Evolutionary conservation across 768 basidiomycete genomes (phyloP), one percentile per base, ranked within the genome.

Genomic region (Pisolithus sp.): DNA sequence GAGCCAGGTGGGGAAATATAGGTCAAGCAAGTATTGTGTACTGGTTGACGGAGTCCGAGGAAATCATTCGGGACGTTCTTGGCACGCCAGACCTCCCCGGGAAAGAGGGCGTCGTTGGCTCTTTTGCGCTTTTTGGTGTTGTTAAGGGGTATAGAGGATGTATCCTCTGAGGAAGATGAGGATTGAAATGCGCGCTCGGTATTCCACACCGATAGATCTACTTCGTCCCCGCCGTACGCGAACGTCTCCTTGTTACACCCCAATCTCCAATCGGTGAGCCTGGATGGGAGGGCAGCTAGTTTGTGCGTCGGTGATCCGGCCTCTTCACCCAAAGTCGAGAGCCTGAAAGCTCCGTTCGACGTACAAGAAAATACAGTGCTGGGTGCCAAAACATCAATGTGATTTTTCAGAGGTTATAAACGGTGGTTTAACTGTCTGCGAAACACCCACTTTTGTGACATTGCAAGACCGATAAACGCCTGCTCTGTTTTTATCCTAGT

Each of bases 201-300:
- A 60, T 86, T 73, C 91, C 91, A 93, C 3, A 92, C 61, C 2
- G 89, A 92, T 2, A 88, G 65, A 51, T 91, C 87, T 17, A 93
- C 88, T 67, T 93, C 91, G 55, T 92, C 83, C 2, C 91, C 91
- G 12, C 85, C 91, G 55, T 91, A 93, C 2, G 83, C 77, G 69
- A 93, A 92, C 0, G 76, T 76, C 34, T 73, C 63, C 3, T 68
- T 69, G 52, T 78, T 70, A 17, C 70, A 61, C 1, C 82, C 79
- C 21, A 89, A 60, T 30, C 75, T 74, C 85, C 88, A 89, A 49
- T 79, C 80, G 43, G 68, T 71, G n/a, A 93, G 72, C 20, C 86
- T 81, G 53, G 76, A 81, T 3, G 89, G 89, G 43, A 92, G 75
- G 8, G 71, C 71, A 7, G 75, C 70, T 50, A 70, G 63, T 38